Conservation (phyloP, 495 filamentous ascomycete genomes). For the Penicillium lividum region DNA sequence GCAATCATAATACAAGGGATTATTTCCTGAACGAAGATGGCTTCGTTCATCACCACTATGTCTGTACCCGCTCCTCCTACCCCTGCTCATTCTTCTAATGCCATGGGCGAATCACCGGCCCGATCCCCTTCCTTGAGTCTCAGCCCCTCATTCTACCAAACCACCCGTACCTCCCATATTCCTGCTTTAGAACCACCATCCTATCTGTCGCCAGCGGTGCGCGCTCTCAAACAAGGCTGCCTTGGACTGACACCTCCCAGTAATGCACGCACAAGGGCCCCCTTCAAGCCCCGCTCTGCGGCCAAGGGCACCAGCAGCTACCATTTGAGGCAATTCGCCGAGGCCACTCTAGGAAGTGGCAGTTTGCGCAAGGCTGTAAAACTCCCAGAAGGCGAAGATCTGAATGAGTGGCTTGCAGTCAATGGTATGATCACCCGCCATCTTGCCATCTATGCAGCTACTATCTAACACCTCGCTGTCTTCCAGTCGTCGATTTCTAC, state of each 20-base stretch:
- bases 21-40: constrained; percentile 43
- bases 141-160: constrained; percentile 33
- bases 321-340: constrained; percentile 95
- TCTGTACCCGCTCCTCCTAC: constrained; percentile 52
- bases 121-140: constrained; percentile 19
- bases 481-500: constrained; percentile 95
- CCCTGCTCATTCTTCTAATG: constrained; percentile 34
- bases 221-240: constrained; percentile 38
- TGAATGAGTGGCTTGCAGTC: constrained; percentile 97
- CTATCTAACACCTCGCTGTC: constrained; percentile 9
- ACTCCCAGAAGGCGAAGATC: constrained; percentile 93
- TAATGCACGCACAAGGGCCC: constrained; percentile 83
- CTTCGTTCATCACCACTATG: constrained; percentile 72
- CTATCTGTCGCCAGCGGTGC: constrained; percentile 45
- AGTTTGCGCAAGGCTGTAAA: constrained; percentile 95
- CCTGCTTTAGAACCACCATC: constrained; percentile 41
- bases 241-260: constrained; percentile 58
- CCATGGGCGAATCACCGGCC: constrained; percentile 27
- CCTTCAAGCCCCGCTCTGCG: constrained; percentile 86
- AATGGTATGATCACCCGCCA: constrained; percentile 62
- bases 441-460: neutral
- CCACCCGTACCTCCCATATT: constrained; percentile 34
- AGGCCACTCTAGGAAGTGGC: constrained; percentile 92
- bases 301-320: constrained; percentile 92
- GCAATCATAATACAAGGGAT: constrained; percentile 14